Percentiles rank a stretch among this genome's conserved stretches.
Conservation (phyloP, 2,329 filamentous ascomycete species). For the Myrmaecium sp. region DNA sequence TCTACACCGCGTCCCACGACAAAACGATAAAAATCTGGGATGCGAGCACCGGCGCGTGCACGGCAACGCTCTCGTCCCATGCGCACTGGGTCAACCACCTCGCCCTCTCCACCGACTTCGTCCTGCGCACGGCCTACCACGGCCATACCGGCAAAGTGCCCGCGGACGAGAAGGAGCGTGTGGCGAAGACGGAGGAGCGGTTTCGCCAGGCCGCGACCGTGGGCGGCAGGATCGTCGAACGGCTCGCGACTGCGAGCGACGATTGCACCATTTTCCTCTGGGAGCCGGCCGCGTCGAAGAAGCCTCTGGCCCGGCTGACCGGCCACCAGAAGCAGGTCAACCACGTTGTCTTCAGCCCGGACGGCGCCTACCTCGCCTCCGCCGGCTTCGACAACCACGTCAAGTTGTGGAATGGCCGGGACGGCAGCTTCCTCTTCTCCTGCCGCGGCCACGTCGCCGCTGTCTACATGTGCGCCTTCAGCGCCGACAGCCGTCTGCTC, state of each 20-base stretch:
- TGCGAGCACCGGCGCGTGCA: constrained; percentile 56
- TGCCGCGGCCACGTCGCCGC: constrained; percentile 78
- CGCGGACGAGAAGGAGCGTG: constrained; percentile 49
- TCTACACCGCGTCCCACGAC: constrained; percentile 52
- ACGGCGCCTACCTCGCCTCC: constrained; percentile 74
- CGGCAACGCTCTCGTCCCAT: constrained; percentile 66
- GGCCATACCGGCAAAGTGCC: constrained; percentile 64
- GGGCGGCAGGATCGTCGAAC: constrained; percentile 61
- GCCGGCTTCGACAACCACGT: constrained; percentile 89
- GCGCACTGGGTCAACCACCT: constrained; percentile 94
- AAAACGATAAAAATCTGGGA: constrained; percentile 90
- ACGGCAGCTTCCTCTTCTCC: constrained; percentile 65
- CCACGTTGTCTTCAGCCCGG: constrained; percentile 84
- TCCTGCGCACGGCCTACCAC: constrained; percentile 67
- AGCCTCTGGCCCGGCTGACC: constrained; percentile 74
- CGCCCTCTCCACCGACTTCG: constrained; percentile 83
- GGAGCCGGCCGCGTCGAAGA: constrained; percentile 63
- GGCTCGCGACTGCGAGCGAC: constrained; percentile 77
- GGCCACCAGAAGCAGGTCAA: constrained; percentile 97
- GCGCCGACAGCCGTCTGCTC: constrained; percentile 74
- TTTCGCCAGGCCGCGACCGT: constrained; percentile 75
- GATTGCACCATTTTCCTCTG: constrained; percentile 96
- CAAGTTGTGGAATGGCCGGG: constrained; percentile 73
- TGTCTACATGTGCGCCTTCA: constrained; percentile 87
- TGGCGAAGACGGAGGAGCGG: constrained; percentile 57